phyloP scores from a whole-genome alignment of 31 red algal species.

The Odonthalia washingtoniensis region DNA sequence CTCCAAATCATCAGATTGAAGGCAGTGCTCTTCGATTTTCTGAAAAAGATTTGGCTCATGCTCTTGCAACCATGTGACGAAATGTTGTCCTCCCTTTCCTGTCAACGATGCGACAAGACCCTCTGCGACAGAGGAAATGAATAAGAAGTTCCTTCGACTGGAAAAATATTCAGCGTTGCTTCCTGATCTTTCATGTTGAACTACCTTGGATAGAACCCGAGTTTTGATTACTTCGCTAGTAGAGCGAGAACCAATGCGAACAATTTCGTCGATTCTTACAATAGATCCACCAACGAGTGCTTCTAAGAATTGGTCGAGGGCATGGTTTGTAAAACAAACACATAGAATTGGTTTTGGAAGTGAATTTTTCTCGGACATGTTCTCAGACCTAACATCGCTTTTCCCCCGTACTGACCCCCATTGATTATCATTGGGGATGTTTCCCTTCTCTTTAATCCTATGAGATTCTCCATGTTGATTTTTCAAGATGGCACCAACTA shows the following conservation, averaged over 20 bases:
- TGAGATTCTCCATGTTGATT: neutral
- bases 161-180: neutral
- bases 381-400: neutral
- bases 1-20: neutral
- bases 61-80: constrained; percentile 25
- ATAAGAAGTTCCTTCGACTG: neutral
- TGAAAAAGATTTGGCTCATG: neutral
- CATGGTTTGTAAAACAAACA: constrained; percentile 69
- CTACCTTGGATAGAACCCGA: neutral
- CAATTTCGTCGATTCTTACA: constrained; percentile 32
- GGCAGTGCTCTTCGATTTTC: neutral
- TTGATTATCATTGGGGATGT: neutral
- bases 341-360: constrained; percentile 36
- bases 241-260: constrained; percentile 41
- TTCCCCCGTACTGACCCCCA: neutral
- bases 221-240: constrained; percentile 25
- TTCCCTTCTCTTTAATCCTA: neutral
- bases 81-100: neutral
- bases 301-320: constrained; percentile 57
- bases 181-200: neutral
- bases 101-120: neutral
- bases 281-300: constrained; percentile 7
- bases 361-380: neutral
- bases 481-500: constrained; percentile 29
- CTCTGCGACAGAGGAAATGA: neutral